These are phyloP conservation scores for Anisodus acutangulus DNA, from an alignment of 257 asterid species.

Conservation along the genomic window DNA sequence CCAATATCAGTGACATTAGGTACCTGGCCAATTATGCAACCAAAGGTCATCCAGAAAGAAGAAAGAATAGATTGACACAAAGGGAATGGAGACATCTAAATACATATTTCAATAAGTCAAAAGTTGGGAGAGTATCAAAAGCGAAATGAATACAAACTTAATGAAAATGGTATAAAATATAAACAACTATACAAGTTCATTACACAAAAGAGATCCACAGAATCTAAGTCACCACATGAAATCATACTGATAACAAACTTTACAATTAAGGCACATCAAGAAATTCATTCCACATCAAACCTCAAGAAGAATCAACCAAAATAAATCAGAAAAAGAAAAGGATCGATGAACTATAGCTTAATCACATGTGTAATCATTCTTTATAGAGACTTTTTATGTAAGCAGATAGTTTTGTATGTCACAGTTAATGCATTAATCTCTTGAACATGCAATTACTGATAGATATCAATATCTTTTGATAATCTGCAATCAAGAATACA, in stretches of 20 bases:
- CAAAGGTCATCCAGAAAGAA: background rate
- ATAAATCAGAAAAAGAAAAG: slow-evolving; percentile 5
- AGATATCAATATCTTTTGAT: background rate
- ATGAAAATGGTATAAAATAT: background rate
- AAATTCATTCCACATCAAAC: slow-evolving; percentile 10
- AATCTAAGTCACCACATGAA: background rate
- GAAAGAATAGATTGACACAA: background rate
- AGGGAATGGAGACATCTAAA: background rate
- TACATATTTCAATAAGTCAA: background rate
- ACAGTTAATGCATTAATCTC: background rate
- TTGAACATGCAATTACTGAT: background rate
- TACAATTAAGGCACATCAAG: slow-evolving; percentile 15
- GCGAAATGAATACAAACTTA: background rate
- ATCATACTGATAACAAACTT: slow-evolving; percentile 8
- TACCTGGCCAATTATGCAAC: slow-evolving; percentile 47
- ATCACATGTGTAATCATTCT: background rate
- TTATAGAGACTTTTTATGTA: background rate
- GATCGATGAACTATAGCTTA: background rate
- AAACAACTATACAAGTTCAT: background rate
- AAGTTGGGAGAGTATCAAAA: slow-evolving; percentile 13
- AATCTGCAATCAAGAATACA: slow-evolving; percentile 6
- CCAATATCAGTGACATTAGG: slow-evolving; percentile 88
- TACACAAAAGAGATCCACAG: background rate
- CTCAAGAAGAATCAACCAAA: background rate
- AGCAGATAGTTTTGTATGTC: background rate